Base-by-base conservation (phyloP, 495 filamentous ascomycete species). In the Talaromyces thailandensis region DNA sequence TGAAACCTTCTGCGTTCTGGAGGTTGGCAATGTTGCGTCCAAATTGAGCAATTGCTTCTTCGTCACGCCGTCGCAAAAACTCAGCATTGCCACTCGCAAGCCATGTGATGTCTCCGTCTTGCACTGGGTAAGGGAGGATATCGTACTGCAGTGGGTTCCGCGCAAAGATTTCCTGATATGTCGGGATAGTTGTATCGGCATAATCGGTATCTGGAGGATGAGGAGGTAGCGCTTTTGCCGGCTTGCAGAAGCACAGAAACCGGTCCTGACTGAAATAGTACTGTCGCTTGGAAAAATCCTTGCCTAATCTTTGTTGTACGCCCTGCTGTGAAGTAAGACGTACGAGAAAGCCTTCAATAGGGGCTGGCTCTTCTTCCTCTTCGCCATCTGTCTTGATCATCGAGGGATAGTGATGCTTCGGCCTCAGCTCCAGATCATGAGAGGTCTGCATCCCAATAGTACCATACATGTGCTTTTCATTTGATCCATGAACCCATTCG, bases 401-500 rank as follows among this genome's bases (percentile, higher is more conserved):
- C n/a, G 86, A 87, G 7, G 84, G 79, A 64, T 90, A 91, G 67
- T 91, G 88, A 52, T 81, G 72, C 63, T 88, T 88, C 9, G 88
- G 88, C 18, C 88, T 79, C 37, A 91, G 72, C 70, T 91, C 88
- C 40, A 91, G 83, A 28, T 91, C 88, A 69, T 91, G 88, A 0
- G 88, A 86, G 48, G 79, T 83, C 65, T 84, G 76, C 88, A 91
- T 90, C 24, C 83, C 88, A 14, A 91, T 82, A 0, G 86, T 82
- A 4, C 88, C 88, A 65, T 89, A 88, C 88, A 91, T 91, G 50
- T 82, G 84, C 62, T 84, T 79, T 69, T 91, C 88, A 57, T 88
- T 86, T 5, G 73, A 75, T 18, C 88, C 88, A 70, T 87, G 80
- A 6, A 91, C 73, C 88, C 88, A 91, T 70, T 91, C 88, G 8